These are phyloP conservation scores for Phytopythium sindhum DNA, from an alignment of 352 stramenopile species.

Conservation along the genomic window DNA sequence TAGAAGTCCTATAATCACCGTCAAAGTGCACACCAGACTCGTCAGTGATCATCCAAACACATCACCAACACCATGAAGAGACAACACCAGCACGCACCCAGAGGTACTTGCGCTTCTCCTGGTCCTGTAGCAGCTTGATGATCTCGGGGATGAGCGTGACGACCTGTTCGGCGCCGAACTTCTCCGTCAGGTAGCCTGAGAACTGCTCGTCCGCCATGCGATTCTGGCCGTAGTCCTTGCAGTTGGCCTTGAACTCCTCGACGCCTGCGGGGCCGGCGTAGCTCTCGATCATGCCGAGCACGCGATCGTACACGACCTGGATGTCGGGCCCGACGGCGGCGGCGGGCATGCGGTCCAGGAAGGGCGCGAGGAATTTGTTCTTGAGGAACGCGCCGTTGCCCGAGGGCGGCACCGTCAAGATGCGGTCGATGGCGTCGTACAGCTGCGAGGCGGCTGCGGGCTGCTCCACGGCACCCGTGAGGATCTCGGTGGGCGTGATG, in stretches of 20 bases:
- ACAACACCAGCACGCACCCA: conserved; percentile 46
- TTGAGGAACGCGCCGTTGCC: conserved; percentile 44
- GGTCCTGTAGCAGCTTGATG: conserved; percentile 81
- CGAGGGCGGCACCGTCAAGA: conserved; percentile 68
- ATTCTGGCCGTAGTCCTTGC: conserved; percentile 86
- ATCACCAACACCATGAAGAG: background rate
- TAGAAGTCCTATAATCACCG: conserved; percentile 55
- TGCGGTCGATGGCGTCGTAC: conserved; percentile 78
- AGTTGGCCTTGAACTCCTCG: conserved; percentile 82
- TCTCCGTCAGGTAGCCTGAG: conserved; percentile 54
- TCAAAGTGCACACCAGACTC: background rate
- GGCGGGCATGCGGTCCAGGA: conserved; percentile 70
- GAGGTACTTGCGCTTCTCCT: conserved; percentile 78
- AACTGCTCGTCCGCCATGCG: conserved; percentile 74
- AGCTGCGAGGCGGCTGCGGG: conserved; percentile 74
- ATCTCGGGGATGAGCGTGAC: conserved; percentile 76
- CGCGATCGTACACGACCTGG: conserved; percentile 83
- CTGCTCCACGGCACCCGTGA: conserved; percentile 80
- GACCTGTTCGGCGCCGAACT: conserved; percentile 72
- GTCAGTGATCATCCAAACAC: conserved; percentile 10
- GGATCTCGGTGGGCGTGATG: conserved; percentile 80
- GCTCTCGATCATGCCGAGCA: conserved; percentile 67
- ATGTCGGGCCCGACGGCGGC: conserved; percentile 69
- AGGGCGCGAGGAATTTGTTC: conserved; percentile 64
- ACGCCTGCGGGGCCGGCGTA: conserved; percentile 52